Evolutionary conservation across 2,329 filamentous ascomycete species (phyloP).

Genomic region (Elsinoe australis): DNA sequence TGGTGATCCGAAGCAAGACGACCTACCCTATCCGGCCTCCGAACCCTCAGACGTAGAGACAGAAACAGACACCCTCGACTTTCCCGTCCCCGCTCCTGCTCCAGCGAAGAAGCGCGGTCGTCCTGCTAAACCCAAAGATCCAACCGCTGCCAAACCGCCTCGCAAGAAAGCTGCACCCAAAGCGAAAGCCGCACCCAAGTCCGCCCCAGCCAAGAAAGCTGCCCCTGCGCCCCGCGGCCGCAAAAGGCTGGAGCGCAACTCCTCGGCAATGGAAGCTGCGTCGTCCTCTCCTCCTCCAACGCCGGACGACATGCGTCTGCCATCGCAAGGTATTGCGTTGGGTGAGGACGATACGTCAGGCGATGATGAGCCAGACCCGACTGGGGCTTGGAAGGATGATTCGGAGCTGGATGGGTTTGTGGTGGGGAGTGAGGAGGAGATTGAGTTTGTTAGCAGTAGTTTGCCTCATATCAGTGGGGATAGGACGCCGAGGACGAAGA

Average conservation of each 20-base stretch:
- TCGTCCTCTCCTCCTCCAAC: conserved; percentile 31
- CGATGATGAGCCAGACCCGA: conserved; percentile 29
- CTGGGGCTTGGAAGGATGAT: conserved; percentile 37
- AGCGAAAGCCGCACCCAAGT: not conserved
- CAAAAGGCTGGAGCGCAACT: conserved; percentile 5
- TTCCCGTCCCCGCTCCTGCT: conserved; percentile 17
- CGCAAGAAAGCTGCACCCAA: too few relatives aligned
- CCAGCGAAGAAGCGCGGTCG: conserved; percentile 21
- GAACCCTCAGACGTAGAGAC: conserved; percentile 23
- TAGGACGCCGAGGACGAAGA: conserved; percentile 10
- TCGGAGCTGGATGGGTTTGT: conserved; percentile 42
- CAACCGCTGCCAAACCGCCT: conserved; percentile 16
- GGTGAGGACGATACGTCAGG: conserved; percentile 40
- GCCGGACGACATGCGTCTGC: conserved; percentile 30
- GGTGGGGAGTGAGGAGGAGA: conserved; percentile 37
- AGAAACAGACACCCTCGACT: conserved; percentile 16
- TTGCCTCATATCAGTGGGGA: conserved; percentile 19
- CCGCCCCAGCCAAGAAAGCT: conserved; percentile 13
- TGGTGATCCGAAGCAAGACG: not conserved
- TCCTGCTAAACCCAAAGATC: conserved; percentile 1
- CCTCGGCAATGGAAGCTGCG: conserved; percentile 28
- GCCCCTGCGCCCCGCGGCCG: not conserved
- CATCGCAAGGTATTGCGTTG: conserved; percentile 33
- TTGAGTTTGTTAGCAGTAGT: conserved; percentile 28
- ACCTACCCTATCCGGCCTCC: conserved; percentile 19